phyloP scores from a whole-genome alignment of 768 basidiomycete species.

The Mycena olivaceomarginata region DNA sequence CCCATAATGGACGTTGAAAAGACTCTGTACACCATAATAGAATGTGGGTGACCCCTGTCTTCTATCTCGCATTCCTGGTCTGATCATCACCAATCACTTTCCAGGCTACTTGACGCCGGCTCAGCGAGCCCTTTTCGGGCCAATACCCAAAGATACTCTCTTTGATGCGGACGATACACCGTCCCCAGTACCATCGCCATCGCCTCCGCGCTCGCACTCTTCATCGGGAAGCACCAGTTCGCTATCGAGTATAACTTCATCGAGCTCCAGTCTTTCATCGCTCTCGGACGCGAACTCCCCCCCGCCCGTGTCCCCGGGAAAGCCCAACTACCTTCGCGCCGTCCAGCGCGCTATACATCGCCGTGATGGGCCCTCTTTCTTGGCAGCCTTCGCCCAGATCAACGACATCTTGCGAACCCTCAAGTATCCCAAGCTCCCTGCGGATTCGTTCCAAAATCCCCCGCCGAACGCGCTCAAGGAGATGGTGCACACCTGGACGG shows the following conservation, averaged over 20 bases:
- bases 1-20: slow-evolving; percentile 88
- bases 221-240: slow-evolving; percentile 50
- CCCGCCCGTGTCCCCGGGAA: slow-evolving; percentile 52
- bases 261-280: slow-evolving; percentile 55
- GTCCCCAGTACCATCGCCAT: slow-evolving; percentile 59
- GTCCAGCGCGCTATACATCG: slow-evolving; percentile 83
- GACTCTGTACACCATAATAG: slow-evolving; percentile 82
- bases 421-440: slow-evolving; percentile 79
- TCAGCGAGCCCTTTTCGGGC: slow-evolving; percentile 81
- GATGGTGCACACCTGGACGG: slow-evolving; percentile 69
- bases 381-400: slow-evolving; percentile 75
- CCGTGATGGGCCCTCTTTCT: slow-evolving; percentile 84
- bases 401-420: slow-evolving; percentile 77
- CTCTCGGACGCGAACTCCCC: slow-evolving; percentile 54
- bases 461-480: slow-evolving; percentile 70
- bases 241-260: slow-evolving; percentile 48
- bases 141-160: slow-evolving; percentile 71
- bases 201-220: slow-evolving; percentile 60
- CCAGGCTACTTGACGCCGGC: slow-evolving; percentile 81
- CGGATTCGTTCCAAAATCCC: slow-evolving; percentile 67
- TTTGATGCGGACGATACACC: slow-evolving; percentile 57
- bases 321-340: slow-evolving; percentile 68
- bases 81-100: slow-evolving; percentile 36
- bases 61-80: slow-evolving; percentile 6
- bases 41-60: slow-evolving; percentile 66